A percentile compares a stretch with the other conserved stretches of the same genome.
Conservation (phyloP, 2,329 filamentous ascomycete species). For the Sporothrix mexicana region DNA sequence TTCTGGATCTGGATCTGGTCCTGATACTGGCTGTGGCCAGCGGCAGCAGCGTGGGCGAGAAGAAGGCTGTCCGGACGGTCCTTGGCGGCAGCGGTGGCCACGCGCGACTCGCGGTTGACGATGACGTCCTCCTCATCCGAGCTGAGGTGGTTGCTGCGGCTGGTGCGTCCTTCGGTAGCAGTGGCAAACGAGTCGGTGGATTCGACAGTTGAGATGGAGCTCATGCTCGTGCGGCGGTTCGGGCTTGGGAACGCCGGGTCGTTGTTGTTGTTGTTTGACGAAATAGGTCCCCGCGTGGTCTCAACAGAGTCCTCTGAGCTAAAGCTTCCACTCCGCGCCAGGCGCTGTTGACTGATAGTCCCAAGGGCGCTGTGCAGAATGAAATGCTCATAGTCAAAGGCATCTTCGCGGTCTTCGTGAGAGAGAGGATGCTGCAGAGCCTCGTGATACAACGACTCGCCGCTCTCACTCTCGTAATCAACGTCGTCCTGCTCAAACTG, state of each 20-base stretch:
- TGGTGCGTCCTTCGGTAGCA: slow-evolving; percentile 57
- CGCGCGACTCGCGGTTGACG: slow-evolving; percentile 10
- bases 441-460: slow-evolving; percentile 68
- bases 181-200: slow-evolving; percentile 63
- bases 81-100: neutral
- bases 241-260: slow-evolving; percentile 19
- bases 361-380: slow-evolving; percentile 93
- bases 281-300: slow-evolving; percentile 60
- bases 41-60: neutral
- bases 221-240: slow-evolving; percentile 37
- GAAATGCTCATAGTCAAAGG: slow-evolving; percentile 96
- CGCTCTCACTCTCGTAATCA: slow-evolving; percentile 65
- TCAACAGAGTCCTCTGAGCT: slow-evolving; percentile 66
- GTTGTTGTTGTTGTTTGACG: slow-evolving; percentile 34
- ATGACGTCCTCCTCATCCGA: slow-evolving; percentile 34
- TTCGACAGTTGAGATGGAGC: slow-evolving; percentile 45
- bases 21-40: neutral
- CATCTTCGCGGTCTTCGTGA: slow-evolving; percentile 92
- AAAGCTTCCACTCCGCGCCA: slow-evolving; percentile 57
- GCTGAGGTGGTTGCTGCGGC: slow-evolving; percentile 43
- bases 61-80: slow-evolving; percentile 23
- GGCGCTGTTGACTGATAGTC: slow-evolving; percentile 65
- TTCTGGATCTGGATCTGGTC: neutral
- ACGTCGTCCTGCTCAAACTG: slow-evolving; percentile 40
- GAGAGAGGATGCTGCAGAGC: slow-evolving; percentile 66